Evolutionary conservation across 1,284 basidiomycete species (phyloP).

Genomic region (Heterobasidion occidentale): DNA sequence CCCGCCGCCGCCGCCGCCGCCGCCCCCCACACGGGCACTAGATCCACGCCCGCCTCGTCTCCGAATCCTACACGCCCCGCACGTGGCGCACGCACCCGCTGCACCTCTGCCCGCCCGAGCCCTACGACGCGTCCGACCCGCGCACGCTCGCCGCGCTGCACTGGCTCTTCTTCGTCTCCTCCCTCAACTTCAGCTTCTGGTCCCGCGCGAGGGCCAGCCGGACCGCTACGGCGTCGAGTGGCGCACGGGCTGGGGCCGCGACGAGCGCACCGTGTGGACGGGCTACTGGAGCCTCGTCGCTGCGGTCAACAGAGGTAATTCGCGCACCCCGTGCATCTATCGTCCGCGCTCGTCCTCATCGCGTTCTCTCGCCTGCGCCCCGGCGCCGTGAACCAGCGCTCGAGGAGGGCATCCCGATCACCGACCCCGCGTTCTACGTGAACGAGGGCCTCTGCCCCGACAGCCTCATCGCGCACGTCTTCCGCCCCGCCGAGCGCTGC

Average conservation of each 20-base stretch:
- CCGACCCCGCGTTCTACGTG: slow-evolving; percentile 67
- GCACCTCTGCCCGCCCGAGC: slow-evolving; percentile 62
- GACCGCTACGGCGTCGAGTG: slow-evolving; percentile 70
- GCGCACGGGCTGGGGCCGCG: slow-evolving; percentile 56
- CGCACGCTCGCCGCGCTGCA: slow-evolving; percentile 52
- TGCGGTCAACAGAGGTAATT: slow-evolving; percentile 52
- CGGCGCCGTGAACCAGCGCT: slow-evolving; percentile 24
- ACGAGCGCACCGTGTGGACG: slow-evolving; percentile 44
- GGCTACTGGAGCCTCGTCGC: slow-evolving; percentile 82
- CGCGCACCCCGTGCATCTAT: background rate
- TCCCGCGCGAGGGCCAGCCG: slow-evolving; percentile 47
- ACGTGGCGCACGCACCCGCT: slow-evolving; percentile 74
- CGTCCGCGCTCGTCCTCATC: background rate
- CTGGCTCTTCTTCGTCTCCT: slow-evolving; percentile 81
- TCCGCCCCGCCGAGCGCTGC: slow-evolving; percentile 48
- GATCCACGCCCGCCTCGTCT: slow-evolving; percentile 50
- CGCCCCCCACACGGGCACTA: no score
- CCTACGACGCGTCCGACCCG: slow-evolving; percentile 43
- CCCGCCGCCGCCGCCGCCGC: background rate
- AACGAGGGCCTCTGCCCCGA: slow-evolving; percentile 60
- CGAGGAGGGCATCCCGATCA: slow-evolving; percentile 66
- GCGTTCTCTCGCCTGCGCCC: background rate
- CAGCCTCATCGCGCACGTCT: slow-evolving; percentile 55
- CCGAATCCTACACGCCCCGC: slow-evolving; percentile 63
- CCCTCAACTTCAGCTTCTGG: slow-evolving; percentile 85